phyloP scores from a whole-genome alignment of 495 filamentous ascomycete species.

The Aspergillus taichungensis region DNA sequence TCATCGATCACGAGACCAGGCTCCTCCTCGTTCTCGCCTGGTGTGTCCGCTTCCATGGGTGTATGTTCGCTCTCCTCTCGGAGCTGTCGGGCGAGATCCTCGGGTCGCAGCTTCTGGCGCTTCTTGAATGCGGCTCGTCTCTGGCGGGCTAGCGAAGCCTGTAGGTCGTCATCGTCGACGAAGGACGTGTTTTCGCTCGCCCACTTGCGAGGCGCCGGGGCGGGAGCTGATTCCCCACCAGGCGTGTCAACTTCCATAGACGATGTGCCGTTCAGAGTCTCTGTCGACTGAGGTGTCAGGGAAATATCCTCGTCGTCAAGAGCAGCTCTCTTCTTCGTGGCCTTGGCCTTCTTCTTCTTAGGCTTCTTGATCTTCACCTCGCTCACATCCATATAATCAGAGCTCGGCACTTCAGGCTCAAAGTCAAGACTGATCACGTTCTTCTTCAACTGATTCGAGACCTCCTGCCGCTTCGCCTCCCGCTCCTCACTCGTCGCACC shows the following conservation, averaged over 20 bases:
- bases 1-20: conserved; percentile 85
- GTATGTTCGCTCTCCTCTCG: conserved; percentile 61
- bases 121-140: conserved; percentile 80
- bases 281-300: conserved; percentile 33
- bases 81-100: conserved; percentile 77
- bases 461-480: conserved; percentile 48
- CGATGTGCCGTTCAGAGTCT: conserved; percentile 31
- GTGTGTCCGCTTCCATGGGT: conserved; percentile 39
- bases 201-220: conserved; percentile 47
- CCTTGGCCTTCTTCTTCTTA: conserved; percentile 83
- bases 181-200: conserved; percentile 59
- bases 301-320: conserved; percentile 77
- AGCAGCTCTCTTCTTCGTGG: conserved; percentile 55
- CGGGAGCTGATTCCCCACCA: conserved; percentile 18
- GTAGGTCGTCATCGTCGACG: conserved; percentile 87
- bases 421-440: conserved; percentile 71
- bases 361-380: conserved; percentile 87
- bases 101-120: conserved; percentile 70
- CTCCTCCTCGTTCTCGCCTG: conserved; percentile 45
- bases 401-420: conserved; percentile 52
- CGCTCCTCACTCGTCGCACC: conserved; percentile 59
- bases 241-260: conserved; percentile 73
- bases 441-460: conserved; percentile 51
- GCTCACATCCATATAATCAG: conserved; percentile 80
- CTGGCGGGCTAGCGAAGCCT: conserved; percentile 73